These are phyloP conservation scores for Rhododendron henanense DNA, from an alignment of 148 eudicot genomes.

Conservation along the genomic window DNA sequence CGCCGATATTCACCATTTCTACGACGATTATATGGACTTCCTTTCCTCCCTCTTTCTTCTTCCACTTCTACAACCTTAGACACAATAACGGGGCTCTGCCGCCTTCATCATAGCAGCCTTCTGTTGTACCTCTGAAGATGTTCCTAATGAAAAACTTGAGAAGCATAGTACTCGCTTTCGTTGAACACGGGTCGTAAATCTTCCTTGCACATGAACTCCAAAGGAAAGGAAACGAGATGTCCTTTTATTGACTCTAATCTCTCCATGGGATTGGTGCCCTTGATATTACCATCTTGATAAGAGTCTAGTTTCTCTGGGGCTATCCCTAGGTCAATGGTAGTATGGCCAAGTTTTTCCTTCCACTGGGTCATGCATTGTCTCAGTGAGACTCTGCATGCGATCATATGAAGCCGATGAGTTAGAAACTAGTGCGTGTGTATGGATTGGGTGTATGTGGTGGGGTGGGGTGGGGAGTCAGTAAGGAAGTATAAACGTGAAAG, in stretches of 20 bases:
- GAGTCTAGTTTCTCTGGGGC: slow-evolving; percentile 81
- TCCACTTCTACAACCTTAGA: not conserved
- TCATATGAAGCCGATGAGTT: not conserved
- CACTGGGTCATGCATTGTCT: slow-evolving; percentile 78
- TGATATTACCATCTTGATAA: slow-evolving; percentile 70
- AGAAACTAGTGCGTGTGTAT: not conserved
- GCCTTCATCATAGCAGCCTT: not conserved
- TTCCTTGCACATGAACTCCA: slow-evolving; percentile 90
- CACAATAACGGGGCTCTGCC: not conserved
- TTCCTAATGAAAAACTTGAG: slow-evolving; percentile 86
- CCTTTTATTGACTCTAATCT: slow-evolving; percentile 78
- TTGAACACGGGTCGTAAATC: slow-evolving; percentile 95
- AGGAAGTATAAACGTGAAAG: not conserved
- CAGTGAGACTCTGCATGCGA: slow-evolving; percentile 56
- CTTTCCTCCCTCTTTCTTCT: not conserved
- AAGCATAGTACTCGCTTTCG: slow-evolving; percentile 96
- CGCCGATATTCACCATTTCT: slow-evolving; percentile 4
- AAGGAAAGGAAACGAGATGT: slow-evolving; percentile 91
- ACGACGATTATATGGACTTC: not conserved
- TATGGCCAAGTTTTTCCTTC: slow-evolving; percentile 90
- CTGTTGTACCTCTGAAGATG: not conserved
- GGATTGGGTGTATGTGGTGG: not conserved
- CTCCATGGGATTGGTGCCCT: slow-evolving; percentile 72
- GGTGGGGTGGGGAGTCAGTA: not conserved
- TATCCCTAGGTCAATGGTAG: slow-evolving; percentile 88